Percentiles rank a stretch among this genome's conserved stretches.
phyloP scores from a whole-genome alignment of 495 filamentous ascomycete genomes.

The Aspergillus hancockii region DNA sequence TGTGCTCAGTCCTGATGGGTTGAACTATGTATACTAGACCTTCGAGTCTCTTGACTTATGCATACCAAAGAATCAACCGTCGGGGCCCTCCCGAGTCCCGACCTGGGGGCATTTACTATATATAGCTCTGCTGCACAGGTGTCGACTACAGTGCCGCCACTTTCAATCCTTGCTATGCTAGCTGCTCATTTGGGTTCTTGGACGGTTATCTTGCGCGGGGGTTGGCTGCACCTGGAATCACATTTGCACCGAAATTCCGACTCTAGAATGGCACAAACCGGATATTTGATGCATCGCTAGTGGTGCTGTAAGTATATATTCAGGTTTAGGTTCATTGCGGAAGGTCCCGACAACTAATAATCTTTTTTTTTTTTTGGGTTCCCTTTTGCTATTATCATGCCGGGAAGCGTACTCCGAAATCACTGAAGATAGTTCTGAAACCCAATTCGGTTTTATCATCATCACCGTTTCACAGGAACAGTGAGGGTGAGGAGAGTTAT shows the following conservation, averaged over 20 bases:
- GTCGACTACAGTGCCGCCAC: neutral
- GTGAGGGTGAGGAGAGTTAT: too few relatives aligned
- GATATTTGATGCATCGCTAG: neutral
- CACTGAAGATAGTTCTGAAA: neutral
- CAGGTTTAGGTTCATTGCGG: neutral
- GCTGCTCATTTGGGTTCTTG: neutral
- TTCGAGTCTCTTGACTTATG: neutral
- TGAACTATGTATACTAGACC: neutral
- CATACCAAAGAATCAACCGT: neutral
- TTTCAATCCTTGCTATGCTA: neutral
- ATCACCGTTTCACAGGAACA: too few relatives aligned
- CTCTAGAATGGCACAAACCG: neutral
- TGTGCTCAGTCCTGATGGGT: neutral
- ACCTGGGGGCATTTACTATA: neutral
- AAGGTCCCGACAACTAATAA: neutral
- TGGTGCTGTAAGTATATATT: neutral
- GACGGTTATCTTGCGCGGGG: neutral
- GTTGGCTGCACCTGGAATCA: neutral
- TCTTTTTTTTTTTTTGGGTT: too few relatives aligned
- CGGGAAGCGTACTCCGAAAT: neutral
- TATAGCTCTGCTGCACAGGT: neutral
- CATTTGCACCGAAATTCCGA: constrained; percentile 1
- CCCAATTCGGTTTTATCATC: neutral
- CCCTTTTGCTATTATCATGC: neutral
- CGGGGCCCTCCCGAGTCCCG: neutral